A percentile compares a stretch with the other conserved stretches of the same genome.
These are phyloP conservation scores for Thelephora terrestris DNA, from an alignment of 1,284 basidiomycete species.

Conservation along the genomic window DNA sequence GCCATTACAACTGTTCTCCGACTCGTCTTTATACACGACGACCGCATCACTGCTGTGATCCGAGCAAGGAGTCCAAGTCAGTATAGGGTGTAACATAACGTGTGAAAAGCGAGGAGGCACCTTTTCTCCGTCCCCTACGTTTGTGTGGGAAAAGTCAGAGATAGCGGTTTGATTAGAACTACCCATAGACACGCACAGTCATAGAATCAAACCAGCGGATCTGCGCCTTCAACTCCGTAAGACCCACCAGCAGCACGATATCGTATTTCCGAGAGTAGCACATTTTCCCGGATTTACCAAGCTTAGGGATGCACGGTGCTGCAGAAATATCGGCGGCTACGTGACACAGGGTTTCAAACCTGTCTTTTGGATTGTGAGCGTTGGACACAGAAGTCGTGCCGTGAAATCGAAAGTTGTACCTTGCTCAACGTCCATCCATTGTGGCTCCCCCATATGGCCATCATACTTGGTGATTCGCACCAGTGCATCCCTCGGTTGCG, in stretches of 20 bases:
- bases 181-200: too few relatives aligned
- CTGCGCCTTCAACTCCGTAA: slow-evolving; percentile 4
- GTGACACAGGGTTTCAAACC: slow-evolving; percentile 34
- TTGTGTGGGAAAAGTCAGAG: too few relatives aligned
- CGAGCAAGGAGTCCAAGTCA: too few relatives aligned
- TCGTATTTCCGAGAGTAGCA: not conserved
- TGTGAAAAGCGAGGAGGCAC: too few relatives aligned
- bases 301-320: slow-evolving; percentile 12
- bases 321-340: slow-evolving; percentile 30
- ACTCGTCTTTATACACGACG: too few relatives aligned
- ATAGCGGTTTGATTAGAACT: too few relatives aligned
- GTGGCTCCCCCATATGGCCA: slow-evolving; percentile 20
- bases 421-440: slow-evolving; percentile 16
- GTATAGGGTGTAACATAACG: too few relatives aligned
- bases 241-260: slow-evolving; percentile 1
- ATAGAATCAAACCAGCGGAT: not conserved
- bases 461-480: slow-evolving; percentile 32
- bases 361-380: slow-evolving; percentile 20
- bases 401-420: not conserved
- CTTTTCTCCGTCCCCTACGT: too few relatives aligned
- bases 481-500: slow-evolving; percentile 16
- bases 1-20: too few relatives aligned
- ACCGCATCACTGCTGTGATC: too few relatives aligned
- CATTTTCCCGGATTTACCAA: not conserved
- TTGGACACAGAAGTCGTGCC: not conserved